Conservation (phyloP, 371 early-diverging fungal genomes). For the Mortierella sp. region DNA sequence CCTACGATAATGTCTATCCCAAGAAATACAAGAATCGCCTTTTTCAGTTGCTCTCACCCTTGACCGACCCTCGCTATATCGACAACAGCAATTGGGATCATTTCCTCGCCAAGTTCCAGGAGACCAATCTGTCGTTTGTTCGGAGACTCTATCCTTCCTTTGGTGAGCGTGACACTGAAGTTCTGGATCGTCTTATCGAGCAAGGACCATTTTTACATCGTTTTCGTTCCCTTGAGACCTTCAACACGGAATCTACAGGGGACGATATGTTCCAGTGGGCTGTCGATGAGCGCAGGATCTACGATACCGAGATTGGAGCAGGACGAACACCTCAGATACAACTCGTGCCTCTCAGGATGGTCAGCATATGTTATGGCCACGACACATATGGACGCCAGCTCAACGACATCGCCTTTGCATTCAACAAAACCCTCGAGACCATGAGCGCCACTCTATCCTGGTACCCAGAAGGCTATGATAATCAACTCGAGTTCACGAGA, state of each 20-base stretch:
- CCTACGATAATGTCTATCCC: neutral
- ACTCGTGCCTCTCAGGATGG: neutral
- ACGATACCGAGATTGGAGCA: neutral
- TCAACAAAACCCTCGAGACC: neutral
- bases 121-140: neutral
- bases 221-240: neutral
- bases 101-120: neutral
- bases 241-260: neutral
- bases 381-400: neutral
- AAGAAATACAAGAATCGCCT: neutral
- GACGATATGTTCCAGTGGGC: slow-evolving; percentile 1
- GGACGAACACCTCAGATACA: neutral
- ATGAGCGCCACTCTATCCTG: neutral
- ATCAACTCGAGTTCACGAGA: neutral
- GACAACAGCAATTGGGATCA: neutral
- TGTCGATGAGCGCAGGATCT: neutral
- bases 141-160: neutral
- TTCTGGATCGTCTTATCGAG: neutral
- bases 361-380: neutral
- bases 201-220: neutral
- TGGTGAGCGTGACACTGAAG: neutral
- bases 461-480: neutral
- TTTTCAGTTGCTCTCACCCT: neutral
- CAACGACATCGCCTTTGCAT: neutral
- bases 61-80: neutral